Percentiles rank a stretch among this genome's conserved stretches.
Evolutionary conservation across 306 rosid species (phyloP).

Genomic region (Erythrophleum fordii): DNA sequence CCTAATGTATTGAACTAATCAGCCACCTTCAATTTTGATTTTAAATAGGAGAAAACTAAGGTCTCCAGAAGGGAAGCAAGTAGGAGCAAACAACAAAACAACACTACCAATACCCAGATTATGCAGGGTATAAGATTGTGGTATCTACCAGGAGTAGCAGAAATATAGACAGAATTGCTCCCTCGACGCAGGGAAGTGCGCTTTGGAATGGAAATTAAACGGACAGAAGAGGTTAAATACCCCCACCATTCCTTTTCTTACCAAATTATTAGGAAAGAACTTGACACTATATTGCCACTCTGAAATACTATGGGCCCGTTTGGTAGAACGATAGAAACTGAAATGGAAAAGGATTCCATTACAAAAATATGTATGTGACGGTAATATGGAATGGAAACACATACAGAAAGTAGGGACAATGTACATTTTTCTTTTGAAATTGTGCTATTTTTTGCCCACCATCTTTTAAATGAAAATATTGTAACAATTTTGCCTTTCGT

Average conservation of each 20-base stretch:
- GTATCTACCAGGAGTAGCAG: conserved; percentile 76
- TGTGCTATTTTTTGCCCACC: no score
- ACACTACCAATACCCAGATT: conserved; percentile 29
- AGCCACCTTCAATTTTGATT: background rate
- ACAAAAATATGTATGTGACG: no score
- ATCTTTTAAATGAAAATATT: no score
- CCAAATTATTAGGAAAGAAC: no score
- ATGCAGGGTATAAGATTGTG: conserved; percentile 71
- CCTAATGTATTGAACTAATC: background rate
- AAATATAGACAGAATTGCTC: conserved; percentile 56
- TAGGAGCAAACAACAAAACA: conserved; percentile 43
- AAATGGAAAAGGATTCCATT: no score
- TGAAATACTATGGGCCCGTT: background rate
- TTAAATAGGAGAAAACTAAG: conserved; percentile 44
- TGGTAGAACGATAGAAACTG: no score
- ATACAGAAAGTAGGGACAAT: no score
- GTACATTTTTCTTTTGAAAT: no score
- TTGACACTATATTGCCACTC: background rate
- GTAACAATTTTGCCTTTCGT: no score
- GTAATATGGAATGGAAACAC: no score
- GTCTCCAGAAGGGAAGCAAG: conserved; percentile 39
- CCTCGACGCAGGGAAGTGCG: conserved; percentile 55
- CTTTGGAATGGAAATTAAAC: conserved; percentile 73
- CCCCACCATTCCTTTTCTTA: no score
- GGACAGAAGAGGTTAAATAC: conserved; percentile 59